Conservation (phyloP, 257 asterid genomes). For the Parsonsia alboflavescens region DNA sequence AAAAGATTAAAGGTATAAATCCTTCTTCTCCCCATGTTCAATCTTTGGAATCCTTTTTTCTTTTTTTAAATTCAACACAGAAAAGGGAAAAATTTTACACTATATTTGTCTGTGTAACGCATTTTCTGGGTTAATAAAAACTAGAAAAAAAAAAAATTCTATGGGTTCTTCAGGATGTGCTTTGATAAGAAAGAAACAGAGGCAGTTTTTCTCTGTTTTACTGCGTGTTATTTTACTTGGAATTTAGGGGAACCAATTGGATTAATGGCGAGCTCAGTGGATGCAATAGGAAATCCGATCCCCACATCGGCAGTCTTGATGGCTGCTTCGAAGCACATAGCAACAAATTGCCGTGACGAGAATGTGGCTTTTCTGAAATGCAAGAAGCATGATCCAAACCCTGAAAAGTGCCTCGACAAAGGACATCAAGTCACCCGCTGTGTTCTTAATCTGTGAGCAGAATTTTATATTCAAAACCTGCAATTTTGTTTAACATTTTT, state of each 20-base stretch:
- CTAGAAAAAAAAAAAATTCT: too few relatives aligned
- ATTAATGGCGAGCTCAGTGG: conserved; percentile 56
- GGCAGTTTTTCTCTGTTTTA: background rate
- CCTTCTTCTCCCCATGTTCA: background rate
- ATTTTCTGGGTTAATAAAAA: background rate
- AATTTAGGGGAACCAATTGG: conserved; percentile 6
- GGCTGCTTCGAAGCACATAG: conserved; percentile 72
- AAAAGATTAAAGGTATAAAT: conserved; percentile 1
- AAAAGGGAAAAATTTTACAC: background rate
- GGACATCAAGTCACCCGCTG: conserved; percentile 81
- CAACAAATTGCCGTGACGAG: conserved; percentile 55
- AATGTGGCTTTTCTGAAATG: conserved; percentile 73
- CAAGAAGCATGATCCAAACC: conserved; percentile 77
- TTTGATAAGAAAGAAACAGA: background rate
- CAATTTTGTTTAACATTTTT: background rate
- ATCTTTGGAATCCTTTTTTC: too few relatives aligned
- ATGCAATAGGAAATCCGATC: conserved; percentile 49
- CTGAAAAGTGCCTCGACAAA: conserved; percentile 71
- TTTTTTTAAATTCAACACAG: too few relatives aligned
- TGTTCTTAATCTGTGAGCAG: conserved; percentile 66
- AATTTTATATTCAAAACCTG: background rate
- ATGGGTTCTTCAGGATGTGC: background rate
- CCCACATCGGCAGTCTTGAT: conserved; percentile 66
- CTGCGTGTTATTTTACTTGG: background rate
- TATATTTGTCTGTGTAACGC: background rate